These are phyloP conservation scores for Puya raimondii DNA, from an alignment of 176 grass and related monocot species.

Conservation along the genomic window DNA sequence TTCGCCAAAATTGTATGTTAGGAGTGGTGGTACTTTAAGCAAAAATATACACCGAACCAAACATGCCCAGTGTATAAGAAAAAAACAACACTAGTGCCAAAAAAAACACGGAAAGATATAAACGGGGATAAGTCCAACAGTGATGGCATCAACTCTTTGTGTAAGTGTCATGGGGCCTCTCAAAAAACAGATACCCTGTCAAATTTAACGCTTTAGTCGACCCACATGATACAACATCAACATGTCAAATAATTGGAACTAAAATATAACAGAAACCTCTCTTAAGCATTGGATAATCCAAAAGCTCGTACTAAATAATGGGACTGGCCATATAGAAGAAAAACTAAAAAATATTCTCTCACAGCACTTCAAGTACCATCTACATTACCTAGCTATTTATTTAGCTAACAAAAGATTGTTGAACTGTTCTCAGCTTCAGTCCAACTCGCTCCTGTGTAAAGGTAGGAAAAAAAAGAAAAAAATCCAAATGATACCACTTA, in stretches of 20 bases:
- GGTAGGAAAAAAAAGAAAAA: too few relatives aligned
- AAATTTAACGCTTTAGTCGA: not conserved
- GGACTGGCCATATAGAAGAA: not conserved
- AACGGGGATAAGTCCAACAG: not conserved
- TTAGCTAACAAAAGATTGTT: not conserved
- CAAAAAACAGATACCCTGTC: slow-evolving; percentile 3
- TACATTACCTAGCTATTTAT: not conserved
- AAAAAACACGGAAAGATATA: not conserved
- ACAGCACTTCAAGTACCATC: not conserved
- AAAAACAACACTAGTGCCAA: not conserved
- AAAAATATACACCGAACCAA: not conserved
- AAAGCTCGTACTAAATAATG: not conserved
- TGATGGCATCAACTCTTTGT: slow-evolving; percentile 2
- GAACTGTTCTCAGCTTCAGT: not conserved
- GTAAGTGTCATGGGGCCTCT: not conserved
- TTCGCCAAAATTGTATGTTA: too few relatives aligned
- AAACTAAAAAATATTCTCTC: slow-evolving; percentile 1
- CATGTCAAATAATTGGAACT: slow-evolving; percentile 3
- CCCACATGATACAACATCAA: slow-evolving; percentile 3
- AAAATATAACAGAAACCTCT: not conserved
- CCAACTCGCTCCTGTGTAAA: too few relatives aligned
- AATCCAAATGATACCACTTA: not conserved
- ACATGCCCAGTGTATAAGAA: not conserved
- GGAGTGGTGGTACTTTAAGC: too few relatives aligned
- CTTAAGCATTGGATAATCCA: not conserved